Base-by-base conservation (phyloP, 306 rosid genomes). In the Pterocarpus macrocarpus region DNA sequence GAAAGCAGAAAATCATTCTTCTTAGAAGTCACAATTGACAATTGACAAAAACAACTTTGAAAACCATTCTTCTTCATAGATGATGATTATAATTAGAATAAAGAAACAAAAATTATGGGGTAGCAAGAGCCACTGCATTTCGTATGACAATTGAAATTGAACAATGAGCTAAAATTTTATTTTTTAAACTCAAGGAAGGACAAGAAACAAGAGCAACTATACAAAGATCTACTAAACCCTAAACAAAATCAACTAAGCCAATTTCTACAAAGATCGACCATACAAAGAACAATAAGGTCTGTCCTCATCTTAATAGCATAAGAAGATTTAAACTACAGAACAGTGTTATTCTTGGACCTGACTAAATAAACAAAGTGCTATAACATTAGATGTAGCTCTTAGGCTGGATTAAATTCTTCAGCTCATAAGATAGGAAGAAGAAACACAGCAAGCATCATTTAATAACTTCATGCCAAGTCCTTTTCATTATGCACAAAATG, bases 101-200 rank as follows among this genome's bases (percentile, higher is more conserved):
- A 2, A 28, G 22, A 14, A 35, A 5, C n/a, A 12, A 64, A 45
- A 22, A 53, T 30, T 43, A 41, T 4, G 16, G 13, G 58, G 13
- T 41, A 34, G 70, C 14, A 38, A 38, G 58, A 30, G 9, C 52
- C 39, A 39, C n/a, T 4, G 35, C 45, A 8, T 56, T 39, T 44
- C 68, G 28, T 36, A 38, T 52, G 12, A 43, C n/a, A 11, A 68
- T 58, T 44, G 36, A 14, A 28, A 64, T 43, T 77, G 17, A 70
- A 73, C n/a, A 56, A 55, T 17, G 44, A 47, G 73, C 38, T 34
- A 43, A 34, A 56, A 73, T 65, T 53, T n/a, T n/a, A 64, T 50
- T 22, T 81, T 58, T 22, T 58, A 12, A 74, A 62, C 56, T 52
- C 30, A 57, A 34, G 16, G 45, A 34, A 76, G 72, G 80, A 50